Conservation (phyloP, 2,329 filamentous ascomycete species). For the Aureobasidium sp. region DNA sequence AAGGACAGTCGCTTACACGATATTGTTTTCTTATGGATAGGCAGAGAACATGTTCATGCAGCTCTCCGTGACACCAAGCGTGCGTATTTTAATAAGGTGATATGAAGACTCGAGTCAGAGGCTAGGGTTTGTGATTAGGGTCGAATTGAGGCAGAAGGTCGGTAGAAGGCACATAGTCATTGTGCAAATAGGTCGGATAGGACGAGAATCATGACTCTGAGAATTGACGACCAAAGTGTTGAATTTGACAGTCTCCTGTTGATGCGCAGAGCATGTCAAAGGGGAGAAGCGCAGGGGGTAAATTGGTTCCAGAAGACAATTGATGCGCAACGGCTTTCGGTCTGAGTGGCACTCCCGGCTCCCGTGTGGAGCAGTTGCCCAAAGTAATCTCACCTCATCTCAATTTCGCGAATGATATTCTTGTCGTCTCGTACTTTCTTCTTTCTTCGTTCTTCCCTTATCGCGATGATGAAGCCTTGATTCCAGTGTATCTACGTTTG, state of each 20-base stretch:
- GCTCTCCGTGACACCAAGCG: too few relatives aligned
- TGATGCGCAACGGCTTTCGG: not conserved
- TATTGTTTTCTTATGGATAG: too few relatives aligned
- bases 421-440: not conserved
- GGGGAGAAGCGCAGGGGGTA: not conserved
- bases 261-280: not conserved
- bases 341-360: not conserved
- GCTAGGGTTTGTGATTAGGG: too few relatives aligned
- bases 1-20: too few relatives aligned
- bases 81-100: too few relatives aligned
- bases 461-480: not conserved
- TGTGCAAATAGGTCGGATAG: too few relatives aligned
- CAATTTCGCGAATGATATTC: not conserved
- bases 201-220: too few relatives aligned
- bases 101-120: too few relatives aligned
- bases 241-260: not conserved
- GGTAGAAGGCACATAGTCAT: too few relatives aligned
- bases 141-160: too few relatives aligned
- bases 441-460: not conserved
- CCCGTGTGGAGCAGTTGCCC: not conserved
- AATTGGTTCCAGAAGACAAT: not conserved
- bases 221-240: not conserved
- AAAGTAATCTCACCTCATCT: constrained; percentile 2
- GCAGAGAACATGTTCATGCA: too few relatives aligned
- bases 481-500: too few relatives aligned